Base-by-base conservation (phyloP, 108 stramenopile species). In the Hondaea fermentalgiana region DNA sequence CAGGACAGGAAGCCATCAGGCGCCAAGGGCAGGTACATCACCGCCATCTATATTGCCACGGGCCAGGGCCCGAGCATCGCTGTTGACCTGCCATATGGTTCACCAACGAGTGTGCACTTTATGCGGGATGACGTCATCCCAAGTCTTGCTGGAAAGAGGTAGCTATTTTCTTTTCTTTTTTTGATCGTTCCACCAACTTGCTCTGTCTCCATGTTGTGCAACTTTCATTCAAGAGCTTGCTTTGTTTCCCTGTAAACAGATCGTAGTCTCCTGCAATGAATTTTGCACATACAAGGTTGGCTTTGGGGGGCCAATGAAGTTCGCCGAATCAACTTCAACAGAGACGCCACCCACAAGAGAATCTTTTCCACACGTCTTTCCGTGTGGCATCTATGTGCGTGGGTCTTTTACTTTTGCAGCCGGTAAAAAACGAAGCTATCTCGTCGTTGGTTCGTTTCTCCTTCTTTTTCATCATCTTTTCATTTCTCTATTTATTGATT, bases 11-110 rank as follows among this genome's bases (percentile, higher is more conserved):
- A 94, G 91, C 94, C 94, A 3, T 92, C 93, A 51, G 92, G 76
- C 5, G 72, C 91, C 64, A 94, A 93, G 88, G 94, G 94, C 14
- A 91, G 88, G 51, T 94, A 93, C 60, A 87, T 94, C 28, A 88
- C 47, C 57, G 49, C 57, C 60, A 92, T 90, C 58, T 35, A 42
- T 8, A 60, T 94, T 28, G 47, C 72, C 44, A 58, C 90, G 29
- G 93, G 92, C 44, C 92, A 92, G 93, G 94, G 94, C 21, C 83
- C 60, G 35, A 90, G 91, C 19, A 87, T 94, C 12, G 59, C 57
- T 16, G 44, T 94, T 47, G 93, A 93, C 58, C 16, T 93, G 51
- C 44, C 92, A 12, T 89, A 90, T 16, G 59, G 93, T 1, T 92
- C 93, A 59, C 93, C 94, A 17, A 42, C 60, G 51, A 76, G 49